Percentiles rank a stretch among this genome's conserved stretches.
phyloP scores from a whole-genome alignment of 208 protist genomes.

The Porcisia deanei region DNA sequence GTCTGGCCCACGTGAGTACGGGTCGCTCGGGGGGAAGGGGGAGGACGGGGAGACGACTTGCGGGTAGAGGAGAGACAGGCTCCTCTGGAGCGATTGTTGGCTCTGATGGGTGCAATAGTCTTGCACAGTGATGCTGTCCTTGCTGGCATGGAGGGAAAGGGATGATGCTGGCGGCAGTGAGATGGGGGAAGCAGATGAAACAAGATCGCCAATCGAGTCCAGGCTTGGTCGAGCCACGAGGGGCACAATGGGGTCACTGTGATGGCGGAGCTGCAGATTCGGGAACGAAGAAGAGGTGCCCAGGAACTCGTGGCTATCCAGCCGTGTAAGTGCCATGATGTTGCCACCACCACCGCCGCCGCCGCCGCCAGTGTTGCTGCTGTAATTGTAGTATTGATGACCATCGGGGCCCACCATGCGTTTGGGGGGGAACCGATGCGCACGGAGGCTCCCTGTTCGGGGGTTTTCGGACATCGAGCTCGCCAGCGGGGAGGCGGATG shows the following conservation, averaged over 20 bases:
- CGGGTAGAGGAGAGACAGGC: constrained; percentile 53
- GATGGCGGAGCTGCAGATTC: constrained; percentile 15
- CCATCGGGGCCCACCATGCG: constrained; percentile 1
- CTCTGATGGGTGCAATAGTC: constrained; percentile 13
- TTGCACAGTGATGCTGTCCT: constrained; percentile 22
- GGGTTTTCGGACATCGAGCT: constrained; percentile 5
- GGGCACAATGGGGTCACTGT: constrained; percentile 15
- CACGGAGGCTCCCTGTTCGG: constrained; percentile 29
- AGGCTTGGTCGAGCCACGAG: constrained; percentile 14
- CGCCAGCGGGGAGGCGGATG: neutral
- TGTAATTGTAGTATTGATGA: neutral
- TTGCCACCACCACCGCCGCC: constrained; percentile 1
- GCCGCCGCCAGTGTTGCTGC: neutral
- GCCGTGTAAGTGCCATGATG: constrained; percentile 5
- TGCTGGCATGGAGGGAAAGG: constrained; percentile 9
- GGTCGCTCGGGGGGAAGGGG: constrained; percentile 20
- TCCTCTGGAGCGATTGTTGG: constrained; percentile 3
- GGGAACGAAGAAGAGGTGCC: constrained; percentile 2
- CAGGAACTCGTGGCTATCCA: constrained; percentile 14
- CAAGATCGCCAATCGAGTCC: constrained; percentile 21
- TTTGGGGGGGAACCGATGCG: constrained; percentile 27
- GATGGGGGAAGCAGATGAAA: constrained; percentile 15
- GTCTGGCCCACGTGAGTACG: constrained; percentile 17
- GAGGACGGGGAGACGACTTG: constrained; percentile 22
- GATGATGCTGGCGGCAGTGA: constrained; percentile 2